Base-by-base conservation (phyloP, 1,139 yeast genomes). In the Nakaseomyces uthaithaninus region DNA sequence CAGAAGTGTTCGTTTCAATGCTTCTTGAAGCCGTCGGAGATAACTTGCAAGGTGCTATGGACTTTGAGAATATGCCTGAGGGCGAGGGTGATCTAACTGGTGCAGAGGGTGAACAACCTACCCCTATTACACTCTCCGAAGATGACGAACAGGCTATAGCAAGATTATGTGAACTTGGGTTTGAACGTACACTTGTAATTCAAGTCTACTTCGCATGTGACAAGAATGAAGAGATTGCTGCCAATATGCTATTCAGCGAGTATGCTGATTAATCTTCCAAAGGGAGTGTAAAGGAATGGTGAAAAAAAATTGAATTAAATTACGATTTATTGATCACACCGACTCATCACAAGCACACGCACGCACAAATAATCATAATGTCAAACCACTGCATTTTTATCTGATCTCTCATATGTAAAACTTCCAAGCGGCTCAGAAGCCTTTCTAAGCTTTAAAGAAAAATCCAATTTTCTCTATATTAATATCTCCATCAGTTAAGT, bases 151-250 rank as follows among this genome's bases (percentile, higher is more conserved):
- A 72, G 45, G 95, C 98, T 18, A 85, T 91, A 49, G 73, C 74
- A 50, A 76, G 98, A 59, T 71, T 91, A 51, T 81, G 94, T 60
- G 97, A 83, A 59, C 72, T 91, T 50, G 99, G 99, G 0, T 91
- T 91, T 58, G 95, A 85, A 50, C 75, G 95, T 52, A 74, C 80
- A 54, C 68, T 83, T 47, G 98, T 84, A 38, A 77, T 89, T 46
- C 96, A 89, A 67, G 95, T 94, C 27, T 93, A 86, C 66, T 80
- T 93, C 73, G 98, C 97, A 36, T 91, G 98, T 64, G 98, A 93
- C 59, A 91, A 89, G 68, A 87, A 91, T 65, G 98, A 91, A 66
- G 96, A 91, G 68, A 75, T 86, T 54, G 87, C 98, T 35, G 98
- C 97, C 30, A 93, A 91, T 65, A 77, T 86, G 57, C 71, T 91